phyloP scores from a whole-genome alignment of 2,329 filamentous ascomycete genomes.

The Fusarium sp. region DNA sequence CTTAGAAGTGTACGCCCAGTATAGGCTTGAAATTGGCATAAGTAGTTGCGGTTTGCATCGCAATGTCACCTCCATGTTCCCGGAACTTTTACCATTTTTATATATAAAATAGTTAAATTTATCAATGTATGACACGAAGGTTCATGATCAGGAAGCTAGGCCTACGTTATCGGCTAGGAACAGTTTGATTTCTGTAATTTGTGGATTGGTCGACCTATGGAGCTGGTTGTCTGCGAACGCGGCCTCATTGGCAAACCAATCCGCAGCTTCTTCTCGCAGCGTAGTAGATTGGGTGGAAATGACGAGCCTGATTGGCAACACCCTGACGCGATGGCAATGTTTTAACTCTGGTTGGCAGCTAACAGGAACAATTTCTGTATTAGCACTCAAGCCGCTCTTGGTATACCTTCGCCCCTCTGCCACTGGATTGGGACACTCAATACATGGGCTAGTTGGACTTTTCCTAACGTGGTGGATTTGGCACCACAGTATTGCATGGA shows the following conservation, averaged over 20 bases:
- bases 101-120: not conserved
- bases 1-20: not conserved
- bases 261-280: not conserved
- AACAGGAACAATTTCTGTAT: not conserved
- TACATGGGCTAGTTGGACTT: not conserved
- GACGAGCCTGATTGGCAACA: not conserved
- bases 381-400: not conserved
- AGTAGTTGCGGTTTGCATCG: not conserved
- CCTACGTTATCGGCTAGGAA: not conserved
- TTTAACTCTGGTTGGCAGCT: not conserved
- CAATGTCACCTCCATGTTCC: not conserved
- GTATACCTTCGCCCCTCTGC: not conserved
- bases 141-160: not conserved
- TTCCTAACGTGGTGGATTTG: not conserved
- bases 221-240: not conserved
- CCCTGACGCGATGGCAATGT: not conserved
- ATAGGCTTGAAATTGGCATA: not conserved
- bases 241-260: not conserved
- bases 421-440: not conserved
- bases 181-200: not conserved
- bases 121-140: not conserved
- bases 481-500: not conserved
- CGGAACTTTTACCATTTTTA: not conserved
- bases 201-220: not conserved
- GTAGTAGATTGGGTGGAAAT: not conserved